These are phyloP conservation scores for Turnera subulata DNA, from an alignment of 345 rosid species.

Conservation along the genomic window DNA sequence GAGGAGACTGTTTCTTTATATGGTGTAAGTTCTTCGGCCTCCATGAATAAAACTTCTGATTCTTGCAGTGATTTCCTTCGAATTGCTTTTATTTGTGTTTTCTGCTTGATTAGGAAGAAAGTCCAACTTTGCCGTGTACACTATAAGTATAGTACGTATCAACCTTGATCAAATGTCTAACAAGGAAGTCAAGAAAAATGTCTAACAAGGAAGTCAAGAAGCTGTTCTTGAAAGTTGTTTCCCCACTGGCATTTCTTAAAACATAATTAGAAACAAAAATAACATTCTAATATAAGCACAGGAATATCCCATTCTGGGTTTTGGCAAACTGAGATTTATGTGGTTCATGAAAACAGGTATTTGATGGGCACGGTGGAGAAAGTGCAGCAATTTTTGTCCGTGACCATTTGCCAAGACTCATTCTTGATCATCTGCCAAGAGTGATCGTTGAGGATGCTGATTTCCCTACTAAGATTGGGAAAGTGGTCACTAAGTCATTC, in stretches of 20 bases:
- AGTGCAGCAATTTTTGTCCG: conserved; percentile 69
- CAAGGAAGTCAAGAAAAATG: too few relatives aligned
- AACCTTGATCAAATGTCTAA: too few relatives aligned
- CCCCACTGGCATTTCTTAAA: too few relatives aligned
- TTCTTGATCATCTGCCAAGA: too few relatives aligned
- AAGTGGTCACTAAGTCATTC: conserved; percentile 61
- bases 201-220: too few relatives aligned
- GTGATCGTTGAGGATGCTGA: conserved; percentile 71
- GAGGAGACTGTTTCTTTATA: conserved; percentile 57
- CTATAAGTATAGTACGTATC: too few relatives aligned
- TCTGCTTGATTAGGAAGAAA: too few relatives aligned
- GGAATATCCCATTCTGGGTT: background rate
- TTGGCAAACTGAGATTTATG: background rate
- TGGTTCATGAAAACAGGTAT: conserved; percentile 42
- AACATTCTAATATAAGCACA: too few relatives aligned
- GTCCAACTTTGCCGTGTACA: too few relatives aligned
- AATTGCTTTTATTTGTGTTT: background rate
- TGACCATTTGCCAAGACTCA: conserved; percentile 60
- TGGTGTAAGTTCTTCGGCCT: conserved; percentile 47
- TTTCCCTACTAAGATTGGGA: conserved; percentile 67
- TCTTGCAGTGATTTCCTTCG: background rate
- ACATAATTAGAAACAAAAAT: too few relatives aligned
- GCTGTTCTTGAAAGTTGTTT: too few relatives aligned
- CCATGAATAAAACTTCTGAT: background rate
- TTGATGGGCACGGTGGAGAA: conserved; percentile 89